Evolutionary conservation across 345 rosid genomes (phyloP).

Genomic region (Corymbia maculata): DNA sequence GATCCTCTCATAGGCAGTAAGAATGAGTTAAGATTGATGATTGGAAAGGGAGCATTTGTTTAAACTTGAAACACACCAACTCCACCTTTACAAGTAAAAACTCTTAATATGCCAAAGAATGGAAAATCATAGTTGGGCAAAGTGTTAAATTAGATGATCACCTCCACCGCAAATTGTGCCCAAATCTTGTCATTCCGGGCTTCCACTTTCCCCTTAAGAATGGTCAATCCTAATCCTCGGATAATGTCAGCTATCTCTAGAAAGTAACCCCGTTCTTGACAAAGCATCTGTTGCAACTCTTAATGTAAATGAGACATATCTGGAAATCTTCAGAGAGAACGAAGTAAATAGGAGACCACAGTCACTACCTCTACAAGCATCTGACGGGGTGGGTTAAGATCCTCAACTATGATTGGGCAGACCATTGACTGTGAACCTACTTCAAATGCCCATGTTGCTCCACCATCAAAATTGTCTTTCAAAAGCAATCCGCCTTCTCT

Average conservation of each 20-base stretch:
- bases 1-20: background rate
- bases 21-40: background rate
- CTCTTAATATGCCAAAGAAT: background rate
- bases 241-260: constrained; percentile 88
- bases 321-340: background rate
- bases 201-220: constrained; percentile 92
- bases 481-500: constrained; percentile 41
- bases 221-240: constrained; percentile 84
- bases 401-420: constrained; percentile 95
- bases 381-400: constrained; percentile 80
- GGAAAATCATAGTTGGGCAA: background rate
- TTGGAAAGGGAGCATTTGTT: background rate
- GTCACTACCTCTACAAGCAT: constrained; percentile 78
- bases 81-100: too few relatives aligned
- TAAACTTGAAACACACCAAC: background rate
- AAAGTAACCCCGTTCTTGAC: constrained; percentile 91
- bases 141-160: constrained; percentile 7
- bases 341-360: background rate
- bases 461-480: constrained; percentile 69
- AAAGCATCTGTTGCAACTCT: constrained; percentile 60
- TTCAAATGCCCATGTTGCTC: constrained; percentile 98
- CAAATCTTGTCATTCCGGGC: constrained; percentile 72
- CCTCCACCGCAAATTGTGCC: constrained; percentile 94
- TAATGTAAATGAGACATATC: background rate
- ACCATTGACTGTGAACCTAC: constrained; percentile 83